A percentile compares a stretch with the other conserved stretches of the same genome.
Conservation (phyloP, 1,139 yeast species). For the Pichia sp. region DNA sequence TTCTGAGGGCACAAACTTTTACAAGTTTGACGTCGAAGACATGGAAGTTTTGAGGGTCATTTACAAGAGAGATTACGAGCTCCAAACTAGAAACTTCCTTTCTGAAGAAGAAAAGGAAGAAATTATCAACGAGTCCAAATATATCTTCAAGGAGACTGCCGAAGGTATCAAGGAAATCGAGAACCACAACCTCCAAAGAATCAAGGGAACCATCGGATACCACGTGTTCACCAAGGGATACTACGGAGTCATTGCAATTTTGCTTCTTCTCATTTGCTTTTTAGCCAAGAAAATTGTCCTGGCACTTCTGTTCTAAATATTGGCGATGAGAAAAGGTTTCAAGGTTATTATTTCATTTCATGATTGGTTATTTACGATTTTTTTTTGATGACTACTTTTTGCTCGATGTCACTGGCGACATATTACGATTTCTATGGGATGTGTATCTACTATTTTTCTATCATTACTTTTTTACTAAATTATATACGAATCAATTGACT, state of each 20-base stretch:
- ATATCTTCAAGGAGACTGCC: conserved; percentile 61
- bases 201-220: conserved; percentile 56
- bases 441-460: not conserved
- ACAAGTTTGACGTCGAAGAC: conserved; percentile 66
- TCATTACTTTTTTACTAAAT: not conserved
- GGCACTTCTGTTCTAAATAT: conserved; percentile 6
- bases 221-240: conserved; percentile 49
- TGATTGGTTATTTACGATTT: not conserved
- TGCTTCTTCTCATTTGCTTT: conserved; percentile 24
- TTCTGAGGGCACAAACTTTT: conserved; percentile 63
- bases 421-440: not conserved
- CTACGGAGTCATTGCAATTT: conserved; percentile 35
- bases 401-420: not conserved
- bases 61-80: conserved; percentile 74
- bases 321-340: not conserved
- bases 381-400: not conserved
- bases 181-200: conserved; percentile 52
- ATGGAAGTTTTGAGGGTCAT: conserved; percentile 59
- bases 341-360: not conserved
- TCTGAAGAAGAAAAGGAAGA: conserved; percentile 68
- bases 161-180: conserved; percentile 64
- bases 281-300: conserved; percentile 20
- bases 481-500: conserved; percentile 1
- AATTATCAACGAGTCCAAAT: conserved; percentile 64
- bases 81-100: conserved; percentile 63